Percentiles rank a stretch among this genome's conserved stretches.
These are phyloP conservation scores for Wallacemonas sp. DNA, from an alignment of 208 protist species.

Conservation along the genomic window DNA sequence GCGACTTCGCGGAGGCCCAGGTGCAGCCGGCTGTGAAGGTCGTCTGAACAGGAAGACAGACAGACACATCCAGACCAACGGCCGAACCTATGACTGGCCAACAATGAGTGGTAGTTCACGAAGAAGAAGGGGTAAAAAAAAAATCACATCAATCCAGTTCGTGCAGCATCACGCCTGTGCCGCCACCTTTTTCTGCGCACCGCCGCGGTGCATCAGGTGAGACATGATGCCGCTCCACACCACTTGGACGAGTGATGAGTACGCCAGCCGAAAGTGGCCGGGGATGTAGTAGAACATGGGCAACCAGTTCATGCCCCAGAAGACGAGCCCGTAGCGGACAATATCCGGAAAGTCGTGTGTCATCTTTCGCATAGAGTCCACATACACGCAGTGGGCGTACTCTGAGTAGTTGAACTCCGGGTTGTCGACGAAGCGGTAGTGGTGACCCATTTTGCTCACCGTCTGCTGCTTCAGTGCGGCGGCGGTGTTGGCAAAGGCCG, in stretches of 20 bases:
- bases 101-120: too few relatives aligned
- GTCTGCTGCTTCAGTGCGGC: constrained; percentile 23
- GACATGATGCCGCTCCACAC: constrained; percentile 82
- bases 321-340: constrained; percentile 54
- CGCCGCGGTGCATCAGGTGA: constrained; percentile 55
- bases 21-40: too few relatives aligned
- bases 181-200: constrained; percentile 8
- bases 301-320: constrained; percentile 78
- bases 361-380: constrained; percentile 44
- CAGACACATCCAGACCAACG: too few relatives aligned
- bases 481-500: constrained; percentile 11
- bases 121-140: constrained; percentile 6
- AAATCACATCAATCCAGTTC: background rate
- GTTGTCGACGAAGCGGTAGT: constrained; percentile 58
- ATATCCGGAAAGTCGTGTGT: constrained; percentile 71
- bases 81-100: too few relatives aligned
- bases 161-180: background rate
- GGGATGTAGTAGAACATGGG: constrained; percentile 87
- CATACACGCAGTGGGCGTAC: constrained; percentile 43
- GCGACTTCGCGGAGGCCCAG: too few relatives aligned
- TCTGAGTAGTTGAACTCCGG: constrained; percentile 51
- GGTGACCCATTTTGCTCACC: constrained; percentile 47
- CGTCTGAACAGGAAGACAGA: too few relatives aligned
- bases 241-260: constrained; percentile 55
- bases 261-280: constrained; percentile 69